A percentile compares a stretch with the other conserved stretches of the same genome.
phyloP scores from a whole-genome alignment of 345 rosid species.

The Limnanthes douglasii region DNA sequence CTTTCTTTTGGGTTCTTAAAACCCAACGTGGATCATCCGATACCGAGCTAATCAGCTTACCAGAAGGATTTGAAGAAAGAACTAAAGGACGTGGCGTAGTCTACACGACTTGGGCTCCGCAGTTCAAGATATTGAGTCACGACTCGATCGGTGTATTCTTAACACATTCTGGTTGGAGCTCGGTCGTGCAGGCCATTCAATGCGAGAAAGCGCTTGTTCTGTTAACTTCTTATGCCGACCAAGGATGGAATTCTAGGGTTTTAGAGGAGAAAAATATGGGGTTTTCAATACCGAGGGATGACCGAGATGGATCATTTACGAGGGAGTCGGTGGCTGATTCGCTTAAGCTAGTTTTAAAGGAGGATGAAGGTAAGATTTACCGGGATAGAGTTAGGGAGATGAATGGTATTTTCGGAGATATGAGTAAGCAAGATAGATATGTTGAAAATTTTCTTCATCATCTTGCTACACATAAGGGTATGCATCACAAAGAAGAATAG shows the following conservation, averaged over 20 bases:
- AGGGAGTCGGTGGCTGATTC: conserved; percentile 15
- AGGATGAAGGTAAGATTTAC: conserved; percentile 16
- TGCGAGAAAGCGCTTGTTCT: conserved; percentile 11
- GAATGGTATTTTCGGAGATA: conserved; percentile 10
- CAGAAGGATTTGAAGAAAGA: conserved; percentile 20
- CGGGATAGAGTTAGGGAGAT: conserved; percentile 22
- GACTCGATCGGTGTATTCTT: conserved; percentile 22
- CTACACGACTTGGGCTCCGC: conserved; percentile 28
- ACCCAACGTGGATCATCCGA: conserved; percentile 9
- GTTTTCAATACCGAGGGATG: conserved; percentile 13
- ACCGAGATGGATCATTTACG: conserved; percentile 14
- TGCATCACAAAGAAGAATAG: too few species aligned
- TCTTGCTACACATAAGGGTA: conserved; percentile 4
- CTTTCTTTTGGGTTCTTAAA: conserved; percentile 29
- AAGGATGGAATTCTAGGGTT: conserved; percentile 16
- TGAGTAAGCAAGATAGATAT: conserved; percentile 10
- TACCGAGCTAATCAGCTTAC: conserved; percentile 10
- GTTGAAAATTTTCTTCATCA: conserved; percentile 5
- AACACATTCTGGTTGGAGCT: conserved; percentile 20
- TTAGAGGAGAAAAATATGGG: conserved; percentile 13
- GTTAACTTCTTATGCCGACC: conserved; percentile 13
- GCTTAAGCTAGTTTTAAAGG: conserved; percentile 17
- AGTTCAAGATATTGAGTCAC: conserved; percentile 16
- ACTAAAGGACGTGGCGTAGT: conserved; percentile 19
- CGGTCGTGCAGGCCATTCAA: conserved; percentile 15